phyloP scores from a whole-genome alignment of 1,284 basidiomycete genomes.

The Austroboletus sp. region DNA sequence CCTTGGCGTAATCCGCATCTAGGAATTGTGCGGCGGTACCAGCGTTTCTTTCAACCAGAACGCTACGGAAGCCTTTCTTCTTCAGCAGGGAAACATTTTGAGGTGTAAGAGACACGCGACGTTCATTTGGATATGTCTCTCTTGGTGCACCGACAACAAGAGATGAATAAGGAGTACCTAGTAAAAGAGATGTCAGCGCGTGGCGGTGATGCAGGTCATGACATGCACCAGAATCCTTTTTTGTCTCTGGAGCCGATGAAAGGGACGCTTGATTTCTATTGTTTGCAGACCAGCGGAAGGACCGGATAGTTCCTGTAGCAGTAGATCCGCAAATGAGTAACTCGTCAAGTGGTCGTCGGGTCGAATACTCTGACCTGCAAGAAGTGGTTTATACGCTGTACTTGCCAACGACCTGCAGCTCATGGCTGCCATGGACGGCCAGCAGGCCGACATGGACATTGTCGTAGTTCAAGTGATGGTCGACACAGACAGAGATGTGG shows the following conservation, averaged over 20 bases:
- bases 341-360: neutral
- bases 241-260: conserved; percentile 11
- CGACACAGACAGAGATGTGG: conserved; percentile 10
- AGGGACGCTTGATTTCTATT: conserved; percentile 16
- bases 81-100: conserved; percentile 64
- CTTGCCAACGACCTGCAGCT: conserved; percentile 20
- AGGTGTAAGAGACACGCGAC: conserved; percentile 73
- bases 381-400: conserved; percentile 16
- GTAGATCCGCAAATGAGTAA: conserved; percentile 6
- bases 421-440: conserved; percentile 23
- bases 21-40: conserved; percentile 69
- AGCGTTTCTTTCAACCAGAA: conserved; percentile 68
- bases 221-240: conserved; percentile 25
- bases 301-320: conserved; percentile 21
- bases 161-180: conserved; percentile 63
- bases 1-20: conserved; percentile 68
- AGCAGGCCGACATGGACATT: conserved; percentile 25
- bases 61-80: conserved; percentile 72
- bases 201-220: neutral
- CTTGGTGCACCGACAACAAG: conserved; percentile 72
- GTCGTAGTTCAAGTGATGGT: conserved; percentile 23
- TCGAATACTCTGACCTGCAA: conserved; percentile 20
- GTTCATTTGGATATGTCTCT: conserved; percentile 69
- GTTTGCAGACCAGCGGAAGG: conserved; percentile 30
- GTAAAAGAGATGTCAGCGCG: conserved; percentile 3